Conservation (phyloP, 352 stramenopile species). For the Pythium myriotylum region DNA sequence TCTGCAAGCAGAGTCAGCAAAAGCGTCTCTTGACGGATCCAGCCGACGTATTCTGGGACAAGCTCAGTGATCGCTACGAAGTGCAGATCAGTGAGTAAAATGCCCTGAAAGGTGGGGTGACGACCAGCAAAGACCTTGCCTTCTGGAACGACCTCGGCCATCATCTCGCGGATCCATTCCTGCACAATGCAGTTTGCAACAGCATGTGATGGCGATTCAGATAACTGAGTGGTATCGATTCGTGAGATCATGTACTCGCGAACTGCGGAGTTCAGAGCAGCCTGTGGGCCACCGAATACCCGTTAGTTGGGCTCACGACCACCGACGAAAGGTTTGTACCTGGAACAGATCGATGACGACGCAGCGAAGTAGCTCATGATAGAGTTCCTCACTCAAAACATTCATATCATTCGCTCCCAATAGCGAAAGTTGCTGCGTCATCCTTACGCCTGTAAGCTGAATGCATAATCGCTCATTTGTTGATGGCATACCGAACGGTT, state of each 20-base stretch:
- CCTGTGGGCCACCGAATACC: not conserved
- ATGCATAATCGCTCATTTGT: too few species aligned
- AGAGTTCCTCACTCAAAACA: not conserved
- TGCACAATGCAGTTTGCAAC: slow-evolving; percentile 41
- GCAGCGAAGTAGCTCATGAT: slow-evolving; percentile 16
- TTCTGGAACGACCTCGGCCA: slow-evolving; percentile 38
- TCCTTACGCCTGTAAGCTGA: too few species aligned
- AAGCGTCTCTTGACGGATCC: not conserved
- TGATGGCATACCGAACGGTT: slow-evolving; percentile 23
- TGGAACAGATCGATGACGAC: slow-evolving; percentile 39
- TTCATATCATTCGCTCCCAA: not conserved
- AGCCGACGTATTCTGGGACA: slow-evolving; percentile 14
- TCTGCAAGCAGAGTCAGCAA: not conserved
- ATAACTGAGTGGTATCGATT: slow-evolving; percentile 37
- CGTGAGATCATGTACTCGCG: slow-evolving; percentile 38
- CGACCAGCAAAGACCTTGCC: too few species aligned
- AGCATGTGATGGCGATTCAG: slow-evolving; percentile 15
- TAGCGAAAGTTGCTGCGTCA: not conserved
- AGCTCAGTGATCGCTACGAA: slow-evolving; percentile 38
- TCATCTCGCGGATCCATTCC: slow-evolving; percentile 40
- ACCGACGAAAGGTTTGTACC: slow-evolving; percentile 4
- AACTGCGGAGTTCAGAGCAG: slow-evolving; percentile 37
- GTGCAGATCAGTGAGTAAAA: not conserved
- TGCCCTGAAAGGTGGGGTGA: too few species aligned
- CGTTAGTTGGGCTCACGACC: not conserved